These are phyloP conservation scores for Podila clonocystis DNA, from an alignment of 192 early-diverging fungal species.

Conservation along the genomic window DNA sequence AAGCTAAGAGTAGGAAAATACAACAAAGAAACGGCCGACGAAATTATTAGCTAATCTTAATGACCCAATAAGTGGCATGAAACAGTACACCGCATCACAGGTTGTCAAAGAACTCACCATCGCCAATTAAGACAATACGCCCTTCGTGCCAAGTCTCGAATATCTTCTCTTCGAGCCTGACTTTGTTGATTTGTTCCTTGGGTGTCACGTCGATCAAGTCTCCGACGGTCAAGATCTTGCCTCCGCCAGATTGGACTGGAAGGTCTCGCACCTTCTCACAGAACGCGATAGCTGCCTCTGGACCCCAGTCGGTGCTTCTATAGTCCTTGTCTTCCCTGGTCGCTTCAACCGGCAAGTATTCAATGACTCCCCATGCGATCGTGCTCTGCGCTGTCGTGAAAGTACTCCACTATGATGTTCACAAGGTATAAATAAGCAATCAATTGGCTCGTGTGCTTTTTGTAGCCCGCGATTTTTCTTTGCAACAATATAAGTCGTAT, in stretches of 20 bases:
- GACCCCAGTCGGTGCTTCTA: conserved; percentile 5
- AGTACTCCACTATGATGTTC: neutral
- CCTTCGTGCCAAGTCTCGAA: conserved; percentile 25
- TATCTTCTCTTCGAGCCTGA: conserved; percentile 19
- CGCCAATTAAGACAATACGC: conserved; percentile 19
- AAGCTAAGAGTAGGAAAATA: conserved; percentile 3
- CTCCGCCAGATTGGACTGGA: conserved; percentile 1
- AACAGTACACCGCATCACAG: neutral
- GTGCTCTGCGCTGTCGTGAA: conserved; percentile 12
- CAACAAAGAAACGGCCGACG: neutral
- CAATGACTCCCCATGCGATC: conserved; percentile 12
- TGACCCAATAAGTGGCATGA: neutral
- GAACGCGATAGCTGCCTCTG: neutral
- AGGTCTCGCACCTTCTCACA: conserved; percentile 3
- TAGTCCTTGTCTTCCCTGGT: conserved; percentile 13
- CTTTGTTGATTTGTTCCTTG: conserved; percentile 13
- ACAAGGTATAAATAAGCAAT: neutral
- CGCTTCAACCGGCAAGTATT: conserved; percentile 10
- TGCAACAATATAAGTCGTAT: neutral
- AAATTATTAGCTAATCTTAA: neutral
- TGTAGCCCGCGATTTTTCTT: neutral
- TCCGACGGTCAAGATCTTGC: conserved; percentile 6
- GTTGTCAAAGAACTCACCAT: conserved; percentile 17
- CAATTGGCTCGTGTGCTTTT: neutral
- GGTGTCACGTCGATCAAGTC: conserved; percentile 29